A percentile compares a stretch with the other conserved stretches of the same genome.
phyloP scores from a whole-genome alignment of 345 rosid species.

The Arabis hirsuta region DNA sequence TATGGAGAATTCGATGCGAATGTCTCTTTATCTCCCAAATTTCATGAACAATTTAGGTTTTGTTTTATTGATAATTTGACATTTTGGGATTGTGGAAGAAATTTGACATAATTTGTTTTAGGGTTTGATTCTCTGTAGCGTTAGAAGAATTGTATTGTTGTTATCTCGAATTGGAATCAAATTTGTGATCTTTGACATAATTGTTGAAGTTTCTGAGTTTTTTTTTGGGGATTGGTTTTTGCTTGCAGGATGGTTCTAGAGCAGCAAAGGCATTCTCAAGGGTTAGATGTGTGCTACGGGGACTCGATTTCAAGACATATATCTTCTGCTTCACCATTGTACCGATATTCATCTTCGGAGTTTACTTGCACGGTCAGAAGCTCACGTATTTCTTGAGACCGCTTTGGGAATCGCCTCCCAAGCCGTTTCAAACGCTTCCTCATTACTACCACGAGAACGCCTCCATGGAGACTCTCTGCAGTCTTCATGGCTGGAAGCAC shows the following conservation, averaged over 20 bases:
- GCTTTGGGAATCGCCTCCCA: conserved; percentile 42
- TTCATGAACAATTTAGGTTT: conserved; percentile 13
- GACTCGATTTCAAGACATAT: conserved; percentile 43
- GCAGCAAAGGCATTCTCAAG: conserved; percentile 41
- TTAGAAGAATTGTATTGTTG: neutral
- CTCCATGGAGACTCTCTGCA: conserved; percentile 74
- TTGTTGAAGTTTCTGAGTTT: neutral
- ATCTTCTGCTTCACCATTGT: conserved; percentile 39
- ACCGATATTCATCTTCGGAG: conserved; percentile 26
- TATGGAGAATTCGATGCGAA: neutral
- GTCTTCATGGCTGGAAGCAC: conserved; percentile 83
- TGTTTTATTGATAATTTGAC: conserved; percentile 6
- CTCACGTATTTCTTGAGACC: conserved; percentile 44
- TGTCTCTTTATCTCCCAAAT: conserved; percentile 9
- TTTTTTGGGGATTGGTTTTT: neutral
- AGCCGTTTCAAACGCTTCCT: conserved; percentile 52
- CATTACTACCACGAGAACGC: conserved; percentile 80
- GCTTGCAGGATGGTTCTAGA: conserved; percentile 43
- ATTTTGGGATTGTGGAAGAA: neutral
- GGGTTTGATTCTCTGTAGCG: conserved; percentile 30
- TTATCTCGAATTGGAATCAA: conserved; percentile 10
- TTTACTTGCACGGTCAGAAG: conserved; percentile 43
- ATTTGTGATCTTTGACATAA: neutral
- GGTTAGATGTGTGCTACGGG: conserved; percentile 41
- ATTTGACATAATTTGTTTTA: neutral